These are phyloP conservation scores for Toxicodendron radicans DNA, from an alignment of 345 rosid species.

Conservation along the genomic window DNA sequence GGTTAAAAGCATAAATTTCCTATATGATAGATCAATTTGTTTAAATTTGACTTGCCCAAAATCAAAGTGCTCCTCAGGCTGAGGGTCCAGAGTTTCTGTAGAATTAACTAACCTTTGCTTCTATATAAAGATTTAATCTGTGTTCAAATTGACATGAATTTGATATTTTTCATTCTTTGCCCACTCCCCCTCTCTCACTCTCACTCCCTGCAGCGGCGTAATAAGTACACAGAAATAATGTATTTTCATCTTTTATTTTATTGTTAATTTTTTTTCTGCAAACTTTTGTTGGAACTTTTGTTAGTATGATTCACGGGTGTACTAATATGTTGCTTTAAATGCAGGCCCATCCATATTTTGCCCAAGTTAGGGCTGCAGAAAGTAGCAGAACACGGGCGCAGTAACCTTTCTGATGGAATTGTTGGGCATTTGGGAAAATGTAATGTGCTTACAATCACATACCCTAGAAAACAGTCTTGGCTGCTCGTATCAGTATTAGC, in stretches of 20 bases:
- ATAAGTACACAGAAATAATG: too few species aligned
- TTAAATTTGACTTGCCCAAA: too few species aligned
- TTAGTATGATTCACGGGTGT: neutral
- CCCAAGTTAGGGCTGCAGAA: slow-evolving; percentile 96
- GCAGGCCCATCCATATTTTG: slow-evolving; percentile 82
- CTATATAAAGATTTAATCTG: neutral
- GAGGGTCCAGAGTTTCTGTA: too few species aligned
- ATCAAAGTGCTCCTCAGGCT: too few species aligned
- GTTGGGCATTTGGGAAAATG: neutral
- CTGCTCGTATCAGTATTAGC: neutral
- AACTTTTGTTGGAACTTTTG: neutral
- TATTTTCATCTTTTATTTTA: too few species aligned
- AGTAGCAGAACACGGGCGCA: slow-evolving; percentile 74
- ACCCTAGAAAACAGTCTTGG: neutral
- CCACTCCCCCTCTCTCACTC: too few species aligned
- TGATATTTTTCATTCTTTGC: neutral
- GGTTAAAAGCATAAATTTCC: too few species aligned
- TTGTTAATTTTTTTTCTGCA: neutral
- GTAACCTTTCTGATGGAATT: slow-evolving; percentile 17
- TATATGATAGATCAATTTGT: too few species aligned
- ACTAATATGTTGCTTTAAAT: neutral
- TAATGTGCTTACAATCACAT: slow-evolving; percentile 10
- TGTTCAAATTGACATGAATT: neutral
- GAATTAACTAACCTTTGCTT: too few species aligned
- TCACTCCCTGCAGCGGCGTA: too few species aligned